These are phyloP conservation scores for Coccomyxa subellipsoidea DNA, from an alignment of 163 green algal genomes.

Conservation along the genomic window DNA sequence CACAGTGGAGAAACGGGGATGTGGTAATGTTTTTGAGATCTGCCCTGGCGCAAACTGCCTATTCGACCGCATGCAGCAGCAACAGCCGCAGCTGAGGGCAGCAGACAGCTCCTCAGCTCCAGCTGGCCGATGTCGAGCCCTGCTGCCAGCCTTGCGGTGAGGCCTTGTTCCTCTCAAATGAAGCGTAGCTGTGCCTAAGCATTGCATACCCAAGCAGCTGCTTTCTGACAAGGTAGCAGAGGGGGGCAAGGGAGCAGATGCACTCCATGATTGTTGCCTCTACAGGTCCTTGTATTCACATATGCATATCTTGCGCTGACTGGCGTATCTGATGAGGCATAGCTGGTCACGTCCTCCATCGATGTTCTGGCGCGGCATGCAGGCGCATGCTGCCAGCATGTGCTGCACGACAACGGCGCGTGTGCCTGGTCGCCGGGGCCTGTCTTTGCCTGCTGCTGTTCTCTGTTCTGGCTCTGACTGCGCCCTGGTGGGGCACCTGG, in stretches of 20 bases:
- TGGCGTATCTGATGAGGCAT: too few species aligned
- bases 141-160: neutral
- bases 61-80: neutral
- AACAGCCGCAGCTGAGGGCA: neutral
- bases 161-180: too few species aligned
- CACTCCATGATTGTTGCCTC: too few species aligned
- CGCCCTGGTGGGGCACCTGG: slow-evolving; percentile 14
- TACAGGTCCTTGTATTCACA: too few species aligned
- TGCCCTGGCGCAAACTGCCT: neutral
- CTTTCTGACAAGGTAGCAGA: neutral
- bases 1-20: neutral
- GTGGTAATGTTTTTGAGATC: neutral
- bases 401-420: neutral
- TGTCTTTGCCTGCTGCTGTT: slow-evolving; percentile 7
- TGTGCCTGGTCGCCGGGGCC: neutral
- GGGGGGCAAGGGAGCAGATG: too few species aligned
- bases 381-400: neutral
- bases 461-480: neutral
- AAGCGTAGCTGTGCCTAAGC: neutral
- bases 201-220: neutral
- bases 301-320: too few species aligned
- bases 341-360: too few species aligned
- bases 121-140: neutral
- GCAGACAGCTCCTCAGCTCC: neutral
- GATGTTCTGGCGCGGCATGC: too few species aligned